A percentile compares a stretch with the other conserved stretches of the same genome.
These are phyloP conservation scores for Starmerella potacharoeniae DNA, from an alignment of 805 yeast species.

Conservation along the genomic window DNA sequence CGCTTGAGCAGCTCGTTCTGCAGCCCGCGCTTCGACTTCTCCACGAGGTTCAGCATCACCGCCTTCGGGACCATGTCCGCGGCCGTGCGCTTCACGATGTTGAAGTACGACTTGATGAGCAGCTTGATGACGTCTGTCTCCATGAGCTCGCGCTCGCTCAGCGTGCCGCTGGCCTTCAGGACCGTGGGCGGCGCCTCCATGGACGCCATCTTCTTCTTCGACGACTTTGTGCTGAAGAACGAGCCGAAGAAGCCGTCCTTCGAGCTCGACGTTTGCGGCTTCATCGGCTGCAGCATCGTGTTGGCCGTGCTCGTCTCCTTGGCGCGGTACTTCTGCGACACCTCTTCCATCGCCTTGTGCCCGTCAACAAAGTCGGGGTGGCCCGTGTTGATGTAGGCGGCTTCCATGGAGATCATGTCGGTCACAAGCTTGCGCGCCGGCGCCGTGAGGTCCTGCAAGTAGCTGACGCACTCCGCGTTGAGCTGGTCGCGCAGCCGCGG, in stretches of 20 bases:
- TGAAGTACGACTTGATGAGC: conserved; percentile 78
- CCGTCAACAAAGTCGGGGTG: conserved; percentile 95
- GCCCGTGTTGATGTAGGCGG: conserved; percentile 91
- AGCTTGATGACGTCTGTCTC: conserved; percentile 96
- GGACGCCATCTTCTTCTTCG: conserved; percentile 78
- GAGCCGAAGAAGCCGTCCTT: conserved; percentile 80
- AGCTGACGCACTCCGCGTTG: conserved; percentile 66
- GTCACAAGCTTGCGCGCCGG: conserved; percentile 81
- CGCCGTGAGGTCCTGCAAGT: conserved; percentile 59
- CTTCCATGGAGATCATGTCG: conserved; percentile 77
- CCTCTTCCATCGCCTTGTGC: conserved; percentile 86
- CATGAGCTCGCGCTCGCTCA: conserved; percentile 91
- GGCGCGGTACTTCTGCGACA: conserved; percentile 75
- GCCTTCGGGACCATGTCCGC: conserved; percentile 94
- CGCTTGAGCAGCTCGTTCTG: conserved; percentile 84
- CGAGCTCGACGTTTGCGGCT: conserved; percentile 28
- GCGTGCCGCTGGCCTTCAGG: conserved; percentile 78
- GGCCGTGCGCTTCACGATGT: conserved; percentile 85
- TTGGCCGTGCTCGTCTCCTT: conserved; percentile 53
- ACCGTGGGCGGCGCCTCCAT: conserved; percentile 98
- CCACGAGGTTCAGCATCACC: conserved; percentile 82
- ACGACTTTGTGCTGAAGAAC: conserved; percentile 76
- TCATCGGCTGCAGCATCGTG: conserved; percentile 68
- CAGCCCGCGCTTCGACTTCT: conserved; percentile 70
- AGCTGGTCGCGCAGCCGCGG: conserved; percentile 85